phyloP scores from a whole-genome alignment of 1,284 basidiomycete genomes.

The Ceratobasidium papillatum region DNA sequence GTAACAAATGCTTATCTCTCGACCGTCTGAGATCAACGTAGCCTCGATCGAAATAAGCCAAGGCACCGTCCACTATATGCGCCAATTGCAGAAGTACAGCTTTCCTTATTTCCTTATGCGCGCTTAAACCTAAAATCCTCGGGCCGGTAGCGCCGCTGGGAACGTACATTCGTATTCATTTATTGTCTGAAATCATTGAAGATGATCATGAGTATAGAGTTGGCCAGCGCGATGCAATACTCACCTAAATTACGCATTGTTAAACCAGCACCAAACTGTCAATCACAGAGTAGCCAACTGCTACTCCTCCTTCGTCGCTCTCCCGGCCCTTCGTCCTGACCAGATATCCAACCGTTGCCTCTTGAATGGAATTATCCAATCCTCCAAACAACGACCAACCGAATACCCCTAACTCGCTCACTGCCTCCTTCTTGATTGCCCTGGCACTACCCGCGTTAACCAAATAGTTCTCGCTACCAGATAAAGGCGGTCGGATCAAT shows the following conservation, averaged over 20 bases:
- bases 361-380: constrained; percentile 53
- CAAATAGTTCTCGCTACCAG: constrained; percentile 70
- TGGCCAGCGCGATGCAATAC: neutral
- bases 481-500: constrained; percentile 79
- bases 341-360: constrained; percentile 83
- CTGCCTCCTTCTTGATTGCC: constrained; percentile 70
- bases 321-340: constrained; percentile 93
- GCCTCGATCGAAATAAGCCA: neutral
- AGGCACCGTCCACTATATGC: no score
- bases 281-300: constrained; percentile 88
- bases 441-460: constrained; percentile 64
- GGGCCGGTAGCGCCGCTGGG: no score
- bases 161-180: no score
- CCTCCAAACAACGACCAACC: constrained; percentile 83
- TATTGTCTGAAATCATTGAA: no score
- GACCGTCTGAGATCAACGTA: neutral
- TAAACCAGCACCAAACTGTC: constrained; percentile 79
- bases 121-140: no score
- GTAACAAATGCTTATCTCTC: neutral
- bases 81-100: no score
- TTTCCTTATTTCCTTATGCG: no score
- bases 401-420: constrained; percentile 93
- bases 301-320: constrained; percentile 94
- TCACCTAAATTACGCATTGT: neutral
- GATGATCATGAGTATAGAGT: no score